Evolutionary conservation across 2,329 filamentous ascomycete genomes (phyloP).

Genomic region (Aureobasidium sp.): DNA sequence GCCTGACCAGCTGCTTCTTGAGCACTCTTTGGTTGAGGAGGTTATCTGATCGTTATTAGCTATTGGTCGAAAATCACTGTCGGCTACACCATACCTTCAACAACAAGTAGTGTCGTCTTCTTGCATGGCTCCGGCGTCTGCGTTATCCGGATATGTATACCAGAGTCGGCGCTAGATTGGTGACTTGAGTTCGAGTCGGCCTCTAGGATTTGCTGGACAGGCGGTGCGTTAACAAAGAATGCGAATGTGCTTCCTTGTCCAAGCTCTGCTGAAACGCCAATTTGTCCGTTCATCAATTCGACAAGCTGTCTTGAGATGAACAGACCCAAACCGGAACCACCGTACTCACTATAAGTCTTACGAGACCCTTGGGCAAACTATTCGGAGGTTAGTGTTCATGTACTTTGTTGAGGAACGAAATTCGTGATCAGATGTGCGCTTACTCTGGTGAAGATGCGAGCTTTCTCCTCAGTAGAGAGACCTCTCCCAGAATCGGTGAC

Average conservation of each 20-base stretch:
- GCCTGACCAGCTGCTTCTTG: constrained; percentile 23
- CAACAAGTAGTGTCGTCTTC: constrained; percentile 19
- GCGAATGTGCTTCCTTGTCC: constrained; percentile 58
- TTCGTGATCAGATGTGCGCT: not conserved
- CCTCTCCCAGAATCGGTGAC: constrained; percentile 33
- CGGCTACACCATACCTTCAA: constrained; percentile 21
- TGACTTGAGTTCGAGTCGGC: not conserved
- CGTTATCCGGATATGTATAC: not conserved
- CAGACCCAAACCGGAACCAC: constrained; percentile 59
- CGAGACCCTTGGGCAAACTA: constrained; percentile 63
- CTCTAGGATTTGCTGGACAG: not conserved
- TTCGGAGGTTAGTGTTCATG: not conserved
- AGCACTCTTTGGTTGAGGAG: constrained; percentile 27
- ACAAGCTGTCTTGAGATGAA: constrained; percentile 63
- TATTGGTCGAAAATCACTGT: constrained; percentile 17
- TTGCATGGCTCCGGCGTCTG: not conserved
- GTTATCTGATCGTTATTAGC: constrained; percentile 16
- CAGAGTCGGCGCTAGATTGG: not conserved
- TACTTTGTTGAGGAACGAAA: not conserved
- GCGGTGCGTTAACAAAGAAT: constrained; percentile 55
- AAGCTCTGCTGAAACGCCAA: constrained; percentile 52
- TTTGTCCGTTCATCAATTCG: constrained; percentile 60
- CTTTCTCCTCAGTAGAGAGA: constrained; percentile 28
- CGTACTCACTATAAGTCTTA: constrained; percentile 59
- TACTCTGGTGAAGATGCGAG: constrained; percentile 48